These are phyloP conservation scores for Tulasnella sp. DNA, from an alignment of 768 basidiomycete genomes.

Conservation along the genomic window DNA sequence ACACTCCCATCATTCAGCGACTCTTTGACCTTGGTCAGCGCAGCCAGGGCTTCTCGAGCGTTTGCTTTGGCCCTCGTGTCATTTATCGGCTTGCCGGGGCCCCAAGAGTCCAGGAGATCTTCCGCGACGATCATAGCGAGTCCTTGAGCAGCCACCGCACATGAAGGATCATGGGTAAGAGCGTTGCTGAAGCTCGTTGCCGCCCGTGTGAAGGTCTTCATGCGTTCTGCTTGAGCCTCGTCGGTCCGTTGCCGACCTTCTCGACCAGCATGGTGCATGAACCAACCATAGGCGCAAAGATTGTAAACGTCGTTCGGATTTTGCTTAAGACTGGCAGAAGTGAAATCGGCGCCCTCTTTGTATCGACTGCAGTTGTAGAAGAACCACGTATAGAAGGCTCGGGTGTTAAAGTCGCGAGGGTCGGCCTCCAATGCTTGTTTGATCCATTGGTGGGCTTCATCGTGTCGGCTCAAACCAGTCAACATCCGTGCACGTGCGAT, in stretches of 20 bases:
- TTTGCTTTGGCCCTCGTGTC: conserved; percentile 64
- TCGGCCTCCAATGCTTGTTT: conserved; percentile 84
- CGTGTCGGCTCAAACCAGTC: conserved; percentile 55
- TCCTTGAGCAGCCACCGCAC: conserved; percentile 91
- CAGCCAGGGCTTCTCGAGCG: conserved; percentile 77
- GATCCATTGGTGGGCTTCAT: conserved; percentile 78
- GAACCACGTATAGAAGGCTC: conserved; percentile 78
- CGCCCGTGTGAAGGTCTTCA: conserved; percentile 65
- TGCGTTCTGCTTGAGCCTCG: conserved; percentile 57
- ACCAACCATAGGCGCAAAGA: conserved; percentile 80
- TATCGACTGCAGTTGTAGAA: conserved; percentile 63
- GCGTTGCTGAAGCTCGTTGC: conserved; percentile 94
- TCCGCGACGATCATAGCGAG: conserved; percentile 92
- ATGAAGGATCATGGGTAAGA: conserved; percentile 69
- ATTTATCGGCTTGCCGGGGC: conserved; percentile 37
- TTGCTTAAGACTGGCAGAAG: conserved; percentile 80
- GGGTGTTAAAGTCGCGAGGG: conserved; percentile 71
- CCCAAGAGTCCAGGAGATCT: conserved; percentile 69
- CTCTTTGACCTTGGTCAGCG: conserved; percentile 88
- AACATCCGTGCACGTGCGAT: conserved; percentile 82
- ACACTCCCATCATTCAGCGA: conserved; percentile 75
- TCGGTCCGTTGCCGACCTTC: conserved; percentile 63
- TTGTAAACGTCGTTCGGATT: conserved; percentile 87
- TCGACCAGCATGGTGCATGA: conserved; percentile 76
- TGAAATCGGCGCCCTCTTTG: conserved; percentile 77